A percentile compares a stretch with the other conserved stretches of the same genome.
Conservation (phyloP, 345 rosid genomes). For the Triadica sebifera region DNA sequence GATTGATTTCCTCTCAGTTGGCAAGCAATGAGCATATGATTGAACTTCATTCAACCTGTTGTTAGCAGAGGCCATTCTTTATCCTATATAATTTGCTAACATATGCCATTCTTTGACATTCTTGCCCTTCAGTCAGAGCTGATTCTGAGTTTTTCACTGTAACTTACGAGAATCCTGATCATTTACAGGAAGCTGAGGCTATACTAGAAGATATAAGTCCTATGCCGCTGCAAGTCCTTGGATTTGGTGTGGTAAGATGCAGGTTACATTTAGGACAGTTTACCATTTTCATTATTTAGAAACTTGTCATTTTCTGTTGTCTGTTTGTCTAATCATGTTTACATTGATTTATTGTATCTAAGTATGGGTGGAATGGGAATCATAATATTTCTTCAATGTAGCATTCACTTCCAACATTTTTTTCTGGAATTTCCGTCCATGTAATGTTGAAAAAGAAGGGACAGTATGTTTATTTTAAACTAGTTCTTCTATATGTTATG, state of each 20-base stretch:
- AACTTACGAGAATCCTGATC: constrained; percentile 9
- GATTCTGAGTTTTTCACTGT: constrained; percentile 6
- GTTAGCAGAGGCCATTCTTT: not conserved
- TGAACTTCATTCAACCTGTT: not conserved
- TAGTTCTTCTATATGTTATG: not conserved
- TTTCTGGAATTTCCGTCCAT: not conserved
- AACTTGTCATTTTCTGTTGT: not conserved
- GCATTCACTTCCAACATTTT: not conserved
- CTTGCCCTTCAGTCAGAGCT: not conserved
- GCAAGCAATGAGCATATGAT: not conserved
- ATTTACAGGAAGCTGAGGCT: constrained; percentile 85
- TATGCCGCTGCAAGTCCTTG: constrained; percentile 65
- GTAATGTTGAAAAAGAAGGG: not conserved
- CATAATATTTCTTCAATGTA: not conserved
- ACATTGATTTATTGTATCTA: not conserved
- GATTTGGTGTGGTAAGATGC: constrained; percentile 70
- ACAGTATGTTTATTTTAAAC: not conserved
- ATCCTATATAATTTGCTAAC: not conserved
- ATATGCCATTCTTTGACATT: not conserved
- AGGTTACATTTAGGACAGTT: constrained; percentile 1
- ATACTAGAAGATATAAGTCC: constrained; percentile 76
- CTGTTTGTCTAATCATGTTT: constrained; percentile 4
- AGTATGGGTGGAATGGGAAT: constrained; percentile 5
- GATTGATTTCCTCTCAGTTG: not conserved
- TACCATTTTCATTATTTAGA: not conserved